phyloP scores from a whole-genome alignment of 257 asterid genomes.

The Plantago major region DNA sequence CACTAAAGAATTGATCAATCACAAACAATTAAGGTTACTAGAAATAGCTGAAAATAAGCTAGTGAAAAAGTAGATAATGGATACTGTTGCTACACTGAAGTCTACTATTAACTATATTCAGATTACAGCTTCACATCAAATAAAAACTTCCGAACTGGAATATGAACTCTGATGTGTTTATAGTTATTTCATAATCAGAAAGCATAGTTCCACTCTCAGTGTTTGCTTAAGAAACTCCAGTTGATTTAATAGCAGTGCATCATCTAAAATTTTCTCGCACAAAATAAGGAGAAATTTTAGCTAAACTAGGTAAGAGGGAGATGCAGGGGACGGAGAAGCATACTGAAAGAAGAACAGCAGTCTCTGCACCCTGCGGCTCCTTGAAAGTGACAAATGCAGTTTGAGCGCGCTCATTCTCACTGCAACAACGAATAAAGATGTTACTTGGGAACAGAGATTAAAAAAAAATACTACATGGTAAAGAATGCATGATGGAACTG shows the following conservation, averaged over 20 bases:
- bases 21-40: background rate
- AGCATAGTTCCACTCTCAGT: background rate
- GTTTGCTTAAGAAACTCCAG: background rate
- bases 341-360: constrained; percentile 71
- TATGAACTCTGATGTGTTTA: background rate
- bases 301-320: background rate
- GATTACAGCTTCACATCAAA: background rate
- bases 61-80: background rate
- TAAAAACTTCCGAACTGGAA: constrained; percentile 2
- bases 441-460: constrained; percentile 3
- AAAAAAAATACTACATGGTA: constrained; percentile 9
- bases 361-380: constrained; percentile 58
- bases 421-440: constrained; percentile 17
- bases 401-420: constrained; percentile 59
- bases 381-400: constrained; percentile 59
- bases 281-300: background rate
- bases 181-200: constrained; percentile 6
- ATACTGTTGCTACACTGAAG: too few relatives aligned
- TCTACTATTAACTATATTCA: background rate
- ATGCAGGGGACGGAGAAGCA: constrained; percentile 13
- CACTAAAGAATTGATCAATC: background rate
- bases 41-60: background rate
- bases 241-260: background rate
- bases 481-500: constrained; percentile 9
- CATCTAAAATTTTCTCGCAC: background rate